A percentile compares a stretch with the other conserved stretches of the same genome.
Conservation (phyloP, 768 basidiomycete genomes). For the Boletus rex-veris region DNA sequence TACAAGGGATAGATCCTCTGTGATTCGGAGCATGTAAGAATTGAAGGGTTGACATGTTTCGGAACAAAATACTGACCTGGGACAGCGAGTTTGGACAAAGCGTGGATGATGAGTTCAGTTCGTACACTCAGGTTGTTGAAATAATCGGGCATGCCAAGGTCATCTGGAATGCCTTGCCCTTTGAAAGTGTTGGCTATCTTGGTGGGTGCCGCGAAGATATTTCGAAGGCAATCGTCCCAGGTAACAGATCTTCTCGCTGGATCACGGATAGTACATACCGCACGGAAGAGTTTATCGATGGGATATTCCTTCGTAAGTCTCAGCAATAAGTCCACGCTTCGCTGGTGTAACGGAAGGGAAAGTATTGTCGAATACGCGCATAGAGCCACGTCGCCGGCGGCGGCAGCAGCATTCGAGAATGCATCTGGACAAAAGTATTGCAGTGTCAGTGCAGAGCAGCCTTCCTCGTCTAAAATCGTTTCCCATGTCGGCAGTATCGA, state of each 20-base stretch:
- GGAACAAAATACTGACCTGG: slow-evolving; percentile 39
- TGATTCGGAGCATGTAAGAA: slow-evolving; percentile 27
- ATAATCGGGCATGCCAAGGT: slow-evolving; percentile 56
- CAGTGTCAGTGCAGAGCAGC: slow-evolving; percentile 44
- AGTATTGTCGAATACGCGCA: slow-evolving; percentile 65
- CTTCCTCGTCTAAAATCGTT: slow-evolving; percentile 45
- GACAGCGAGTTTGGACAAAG: slow-evolving; percentile 36
- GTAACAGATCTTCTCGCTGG: slow-evolving; percentile 31
- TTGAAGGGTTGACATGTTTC: slow-evolving; percentile 1
- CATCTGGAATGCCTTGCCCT: slow-evolving; percentile 40
- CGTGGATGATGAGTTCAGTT: slow-evolving; percentile 48
- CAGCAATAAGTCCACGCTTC: slow-evolving; percentile 51
- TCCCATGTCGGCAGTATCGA: slow-evolving; percentile 72
- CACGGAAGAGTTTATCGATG: slow-evolving; percentile 60
- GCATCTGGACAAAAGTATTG: slow-evolving; percentile 74
- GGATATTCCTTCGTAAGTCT: slow-evolving; percentile 61
- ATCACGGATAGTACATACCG: slow-evolving; percentile 38
- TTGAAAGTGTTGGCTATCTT: slow-evolving; percentile 73
- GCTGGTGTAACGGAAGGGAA: slow-evolving; percentile 44
- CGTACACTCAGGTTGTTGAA: slow-evolving; percentile 51
- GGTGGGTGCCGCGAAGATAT: slow-evolving; percentile 62
- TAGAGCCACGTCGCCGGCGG: slow-evolving; percentile 52
- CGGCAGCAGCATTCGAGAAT: slow-evolving; percentile 47
- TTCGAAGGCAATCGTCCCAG: slow-evolving; percentile 80
- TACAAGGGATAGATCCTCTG: slow-evolving; percentile 37